A percentile compares a stretch with the other conserved stretches of the same genome.
Conservation (phyloP, 768 basidiomycete genomes). For the Sarcodon aspratus region DNA sequence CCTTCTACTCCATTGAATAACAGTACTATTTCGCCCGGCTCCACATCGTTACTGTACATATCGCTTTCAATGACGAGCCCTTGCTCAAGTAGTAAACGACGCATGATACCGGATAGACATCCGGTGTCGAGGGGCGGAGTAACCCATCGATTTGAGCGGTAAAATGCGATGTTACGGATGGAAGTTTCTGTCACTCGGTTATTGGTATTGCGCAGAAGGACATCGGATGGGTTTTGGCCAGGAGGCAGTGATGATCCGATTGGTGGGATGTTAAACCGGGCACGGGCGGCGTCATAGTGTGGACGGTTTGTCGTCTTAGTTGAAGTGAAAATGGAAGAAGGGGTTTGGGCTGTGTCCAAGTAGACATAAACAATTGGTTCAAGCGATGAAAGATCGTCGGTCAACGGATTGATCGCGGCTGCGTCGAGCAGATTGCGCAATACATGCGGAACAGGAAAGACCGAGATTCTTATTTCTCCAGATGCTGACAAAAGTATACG, state of each 20-base stretch:
- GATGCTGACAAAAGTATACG: slow-evolving; percentile 26
- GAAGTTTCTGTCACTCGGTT: slow-evolving; percentile 51
- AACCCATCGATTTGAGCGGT: slow-evolving; percentile 44
- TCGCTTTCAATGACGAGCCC: slow-evolving; percentile 37
- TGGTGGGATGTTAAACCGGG: slow-evolving; percentile 34
- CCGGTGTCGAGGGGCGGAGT: slow-evolving; percentile 53
- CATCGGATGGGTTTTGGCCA: slow-evolving; percentile 28
- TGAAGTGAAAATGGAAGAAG: slow-evolving; percentile 42
- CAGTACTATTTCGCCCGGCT: slow-evolving; percentile 51
- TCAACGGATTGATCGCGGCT: slow-evolving; percentile 25
- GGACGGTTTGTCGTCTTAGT: slow-evolving; percentile 63
- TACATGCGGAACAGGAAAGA: slow-evolving; percentile 3
- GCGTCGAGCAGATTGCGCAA: slow-evolving; percentile 1
- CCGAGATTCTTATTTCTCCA: slow-evolving; percentile 10
- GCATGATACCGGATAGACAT: slow-evolving; percentile 61
- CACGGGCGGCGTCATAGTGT: slow-evolving; percentile 54
- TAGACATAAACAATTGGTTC: slow-evolving; percentile 22
- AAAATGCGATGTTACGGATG: slow-evolving; percentile 63
- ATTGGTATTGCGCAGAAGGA: slow-evolving; percentile 48
- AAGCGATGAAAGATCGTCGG: slow-evolving; percentile 19
- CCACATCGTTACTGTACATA: slow-evolving; percentile 31
- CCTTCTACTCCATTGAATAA: slow-evolving; percentile 67
- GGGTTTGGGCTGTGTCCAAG: slow-evolving; percentile 44
- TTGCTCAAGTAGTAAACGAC: slow-evolving; percentile 58
- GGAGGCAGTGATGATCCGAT: slow-evolving; percentile 2